Percentiles rank a stretch among this genome's conserved stretches.
Conservation (phyloP, 208 protist genomes). For the Trypanosoma avium region DNA sequence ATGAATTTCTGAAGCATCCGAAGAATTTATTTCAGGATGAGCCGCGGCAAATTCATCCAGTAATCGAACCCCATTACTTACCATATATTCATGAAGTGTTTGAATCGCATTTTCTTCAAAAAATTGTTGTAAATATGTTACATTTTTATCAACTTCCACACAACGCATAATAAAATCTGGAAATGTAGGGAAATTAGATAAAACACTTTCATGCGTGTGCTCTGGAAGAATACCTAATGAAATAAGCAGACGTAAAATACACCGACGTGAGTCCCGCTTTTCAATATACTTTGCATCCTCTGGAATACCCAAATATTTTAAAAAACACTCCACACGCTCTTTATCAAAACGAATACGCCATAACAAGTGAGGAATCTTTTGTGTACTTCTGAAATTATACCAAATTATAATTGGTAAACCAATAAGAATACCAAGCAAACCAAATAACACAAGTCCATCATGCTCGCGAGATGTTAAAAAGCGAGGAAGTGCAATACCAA, state of each 20-base stretch:
- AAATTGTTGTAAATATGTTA: slow-evolving; percentile 52
- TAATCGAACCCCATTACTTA: slow-evolving; percentile 50
- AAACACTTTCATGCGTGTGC: slow-evolving; percentile 57
- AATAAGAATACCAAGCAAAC: slow-evolving; percentile 79
- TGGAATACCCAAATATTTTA: slow-evolving; percentile 79
- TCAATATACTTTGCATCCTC: slow-evolving; percentile 75
- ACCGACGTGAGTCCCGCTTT: slow-evolving; percentile 50
- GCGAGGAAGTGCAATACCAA: slow-evolving; percentile 84
- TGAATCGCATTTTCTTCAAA: slow-evolving; percentile 44
- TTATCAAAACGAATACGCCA: slow-evolving; percentile 79
- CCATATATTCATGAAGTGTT: slow-evolving; percentile 62
- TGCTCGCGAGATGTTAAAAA: slow-evolving; percentile 88
- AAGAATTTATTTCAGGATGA: slow-evolving; percentile 17
- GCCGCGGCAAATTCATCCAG: slow-evolving; percentile 65
- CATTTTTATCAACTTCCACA: slow-evolving; percentile 72
- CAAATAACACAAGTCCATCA: slow-evolving; percentile 85
- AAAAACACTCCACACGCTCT: slow-evolving; percentile 76
- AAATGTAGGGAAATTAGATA: slow-evolving; percentile 67
- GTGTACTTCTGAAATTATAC: slow-evolving; percentile 78
- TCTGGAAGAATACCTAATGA: slow-evolving; percentile 57
- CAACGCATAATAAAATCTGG: slow-evolving; percentile 79
- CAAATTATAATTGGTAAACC: slow-evolving; percentile 64
- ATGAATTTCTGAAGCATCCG: slow-evolving; percentile 24
- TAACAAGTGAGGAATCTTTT: slow-evolving; percentile 65
- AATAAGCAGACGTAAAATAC: slow-evolving; percentile 47